These are phyloP conservation scores for Hypomontagnella monticulosa DNA, from an alignment of 495 filamentous ascomycete species.

Conservation along the genomic window DNA sequence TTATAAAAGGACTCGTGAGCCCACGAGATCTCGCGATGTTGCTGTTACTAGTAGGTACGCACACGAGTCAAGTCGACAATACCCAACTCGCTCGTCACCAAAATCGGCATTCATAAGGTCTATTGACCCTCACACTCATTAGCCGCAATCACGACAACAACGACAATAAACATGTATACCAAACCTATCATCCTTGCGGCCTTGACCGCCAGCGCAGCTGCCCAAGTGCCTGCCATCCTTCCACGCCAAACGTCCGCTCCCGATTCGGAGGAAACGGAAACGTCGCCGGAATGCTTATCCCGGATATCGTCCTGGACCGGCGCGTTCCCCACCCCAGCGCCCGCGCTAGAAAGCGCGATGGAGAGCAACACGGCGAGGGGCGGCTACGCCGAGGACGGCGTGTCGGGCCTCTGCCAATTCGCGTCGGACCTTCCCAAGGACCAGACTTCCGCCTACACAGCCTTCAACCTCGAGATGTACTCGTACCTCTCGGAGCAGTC, in stretches of 20 bases:
- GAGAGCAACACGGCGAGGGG: not conserved
- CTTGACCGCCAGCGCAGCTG: slow-evolving; percentile 21
- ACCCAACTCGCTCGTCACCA: not conserved
- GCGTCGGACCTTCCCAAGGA: not conserved
- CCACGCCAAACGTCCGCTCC: slow-evolving; percentile 16
- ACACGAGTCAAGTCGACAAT: slow-evolving; percentile 25
- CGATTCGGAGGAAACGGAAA: slow-evolving; percentile 1
- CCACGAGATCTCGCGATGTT: slow-evolving; percentile 12
- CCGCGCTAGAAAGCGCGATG: slow-evolving; percentile 13
- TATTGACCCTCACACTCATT: slow-evolving; percentile 26
- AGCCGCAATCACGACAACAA: slow-evolving; percentile 1
- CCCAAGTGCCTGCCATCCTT: slow-evolving; percentile 7
- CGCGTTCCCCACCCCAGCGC: slow-evolving; percentile 16
- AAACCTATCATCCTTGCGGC: slow-evolving; percentile 27
- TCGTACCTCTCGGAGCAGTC: slow-evolving; percentile 29
- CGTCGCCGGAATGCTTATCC: slow-evolving; percentile 25
- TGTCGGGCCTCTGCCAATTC: slow-evolving; percentile 20
- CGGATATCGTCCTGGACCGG: slow-evolving; percentile 17
- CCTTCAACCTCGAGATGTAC: slow-evolving; percentile 32
- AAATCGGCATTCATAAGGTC: slow-evolving; percentile 4
- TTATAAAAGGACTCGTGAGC: slow-evolving; percentile 26
- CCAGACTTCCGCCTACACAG: slow-evolving; percentile 15
- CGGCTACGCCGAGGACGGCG: not conserved
- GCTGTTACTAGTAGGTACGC: not conserved
- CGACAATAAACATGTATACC: slow-evolving; percentile 26